These are phyloP conservation scores for Aspergillus brunneoviolaceus DNA, from an alignment of 2,329 filamentous ascomycete species.

Conservation along the genomic window DNA sequence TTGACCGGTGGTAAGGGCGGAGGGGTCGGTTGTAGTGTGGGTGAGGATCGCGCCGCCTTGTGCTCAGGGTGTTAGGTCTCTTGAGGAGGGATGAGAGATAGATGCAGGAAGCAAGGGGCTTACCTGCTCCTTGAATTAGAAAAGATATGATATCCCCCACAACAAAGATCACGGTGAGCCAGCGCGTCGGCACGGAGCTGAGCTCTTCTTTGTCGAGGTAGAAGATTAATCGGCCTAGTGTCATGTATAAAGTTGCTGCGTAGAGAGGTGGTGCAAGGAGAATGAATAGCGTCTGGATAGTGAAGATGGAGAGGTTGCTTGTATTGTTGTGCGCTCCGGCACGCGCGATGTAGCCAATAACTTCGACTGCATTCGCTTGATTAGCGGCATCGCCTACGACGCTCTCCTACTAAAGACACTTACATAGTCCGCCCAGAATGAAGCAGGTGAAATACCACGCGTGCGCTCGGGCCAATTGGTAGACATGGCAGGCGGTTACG, in stretches of 20 bases:
- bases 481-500: slow-evolving; percentile 44
- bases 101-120: not conserved
- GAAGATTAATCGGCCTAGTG: slow-evolving; percentile 37
- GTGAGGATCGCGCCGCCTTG: slow-evolving; percentile 20
- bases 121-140: slow-evolving; percentile 31
- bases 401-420: slow-evolving; percentile 8
- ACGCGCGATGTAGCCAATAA: slow-evolving; percentile 32
- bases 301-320: slow-evolving; percentile 27
- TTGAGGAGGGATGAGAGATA: too few relatives aligned
- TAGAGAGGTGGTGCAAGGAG: slow-evolving; percentile 44
- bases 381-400: not conserved
- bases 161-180: slow-evolving; percentile 42
- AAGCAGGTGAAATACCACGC: slow-evolving; percentile 51
- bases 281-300: slow-evolving; percentile 35
- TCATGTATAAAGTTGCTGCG: slow-evolving; percentile 42
- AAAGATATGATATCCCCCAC: slow-evolving; percentile 36
- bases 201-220: slow-evolving; percentile 33
- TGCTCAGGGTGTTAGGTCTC: not conserved
- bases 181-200: slow-evolving; percentile 30
- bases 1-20: slow-evolving; percentile 14
- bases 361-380: slow-evolving; percentile 44
- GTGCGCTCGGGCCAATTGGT: slow-evolving; percentile 43
- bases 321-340: slow-evolving; percentile 27
- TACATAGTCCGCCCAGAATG: slow-evolving; percentile 40
- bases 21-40: slow-evolving; percentile 2